phyloP scores from a whole-genome alignment of 2,329 filamentous ascomycete genomes.

The Fusarium sp. region DNA sequence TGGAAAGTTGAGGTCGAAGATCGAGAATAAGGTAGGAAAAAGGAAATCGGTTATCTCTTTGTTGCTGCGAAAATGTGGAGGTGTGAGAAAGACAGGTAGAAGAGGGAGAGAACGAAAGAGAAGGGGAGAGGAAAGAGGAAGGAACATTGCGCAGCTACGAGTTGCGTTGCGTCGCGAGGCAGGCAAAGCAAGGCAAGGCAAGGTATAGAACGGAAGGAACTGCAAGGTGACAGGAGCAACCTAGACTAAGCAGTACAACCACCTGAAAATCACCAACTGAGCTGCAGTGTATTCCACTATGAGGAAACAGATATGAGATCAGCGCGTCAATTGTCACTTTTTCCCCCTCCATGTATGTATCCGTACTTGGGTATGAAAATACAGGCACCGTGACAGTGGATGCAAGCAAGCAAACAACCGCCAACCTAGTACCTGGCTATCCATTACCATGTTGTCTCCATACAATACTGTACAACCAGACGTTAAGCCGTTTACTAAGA shows the following conservation, averaged over 20 bases:
- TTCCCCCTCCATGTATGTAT: not conserved
- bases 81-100: constrained; percentile 23
- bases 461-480: not conserved
- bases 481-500: constrained; percentile 14
- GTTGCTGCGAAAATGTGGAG: constrained; percentile 30
- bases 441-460: not conserved
- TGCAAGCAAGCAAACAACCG: not conserved
- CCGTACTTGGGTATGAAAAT: not conserved
- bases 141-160: constrained; percentile 22
- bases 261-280: constrained; percentile 30
- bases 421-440: not conserved
- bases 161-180: constrained; percentile 8
- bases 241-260: constrained; percentile 27
- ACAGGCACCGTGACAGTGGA: not conserved
- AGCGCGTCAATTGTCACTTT: constrained; percentile 26
- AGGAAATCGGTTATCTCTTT: constrained; percentile 33
- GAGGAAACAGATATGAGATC: constrained; percentile 41
- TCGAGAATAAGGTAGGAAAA: constrained; percentile 16
- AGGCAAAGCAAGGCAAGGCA: constrained; percentile 1
- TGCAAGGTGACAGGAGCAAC: constrained; percentile 5
- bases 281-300: constrained; percentile 18
- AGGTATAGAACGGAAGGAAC: constrained; percentile 20
- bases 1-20: constrained; percentile 14
- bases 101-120: constrained; percentile 30
- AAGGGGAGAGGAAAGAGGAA: constrained; percentile 35